phyloP scores from a whole-genome alignment of 768 basidiomycete genomes.

The Rubroboletus pulcherrimus region DNA sequence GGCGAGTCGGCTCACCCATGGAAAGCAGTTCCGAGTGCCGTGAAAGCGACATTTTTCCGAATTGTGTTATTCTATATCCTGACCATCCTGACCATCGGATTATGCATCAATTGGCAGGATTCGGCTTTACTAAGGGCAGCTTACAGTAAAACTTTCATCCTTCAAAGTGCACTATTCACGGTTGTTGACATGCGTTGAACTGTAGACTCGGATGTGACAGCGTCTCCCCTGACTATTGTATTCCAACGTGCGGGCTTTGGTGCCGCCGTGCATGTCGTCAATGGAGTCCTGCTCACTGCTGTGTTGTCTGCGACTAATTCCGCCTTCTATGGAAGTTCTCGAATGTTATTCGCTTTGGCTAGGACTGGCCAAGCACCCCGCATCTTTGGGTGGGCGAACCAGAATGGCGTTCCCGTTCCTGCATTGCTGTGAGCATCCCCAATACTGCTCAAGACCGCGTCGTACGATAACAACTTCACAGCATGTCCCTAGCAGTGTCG shows the following conservation, averaged over 20 bases:
- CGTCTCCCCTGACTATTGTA: slow-evolving; percentile 62
- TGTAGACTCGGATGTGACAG: slow-evolving; percentile 46
- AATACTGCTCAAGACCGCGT: background rate
- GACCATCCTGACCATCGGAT: slow-evolving; percentile 60
- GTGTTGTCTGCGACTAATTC: slow-evolving; percentile 63
- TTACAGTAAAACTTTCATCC: slow-evolving; percentile 29
- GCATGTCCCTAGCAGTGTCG: slow-evolving; percentile 45
- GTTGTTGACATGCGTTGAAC: background rate
- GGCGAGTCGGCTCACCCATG: slow-evolving; percentile 64
- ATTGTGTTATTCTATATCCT: slow-evolving; percentile 64
- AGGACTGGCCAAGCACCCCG: slow-evolving; percentile 61
- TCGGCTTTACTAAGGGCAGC: slow-evolving; percentile 48
- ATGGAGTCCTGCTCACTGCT: slow-evolving; percentile 63
- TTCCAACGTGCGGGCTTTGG: slow-evolving; percentile 60
- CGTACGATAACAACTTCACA: slow-evolving; percentile 18
- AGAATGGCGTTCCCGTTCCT: slow-evolving; percentile 59
- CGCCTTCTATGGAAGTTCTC: slow-evolving; percentile 63
- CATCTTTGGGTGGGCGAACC: slow-evolving; percentile 61
- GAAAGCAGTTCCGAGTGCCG: slow-evolving; percentile 58
- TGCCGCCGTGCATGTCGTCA: slow-evolving; percentile 59
- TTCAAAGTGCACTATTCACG: background rate
- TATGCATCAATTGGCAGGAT: slow-evolving; percentile 61
- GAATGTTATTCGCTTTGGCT: slow-evolving; percentile 60
- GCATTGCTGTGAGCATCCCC: slow-evolving; percentile 44
- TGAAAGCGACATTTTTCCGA: slow-evolving; percentile 66